phyloP scores from a whole-genome alignment of 2,329 filamentous ascomycete species.

The Aspergillus floridensis region DNA sequence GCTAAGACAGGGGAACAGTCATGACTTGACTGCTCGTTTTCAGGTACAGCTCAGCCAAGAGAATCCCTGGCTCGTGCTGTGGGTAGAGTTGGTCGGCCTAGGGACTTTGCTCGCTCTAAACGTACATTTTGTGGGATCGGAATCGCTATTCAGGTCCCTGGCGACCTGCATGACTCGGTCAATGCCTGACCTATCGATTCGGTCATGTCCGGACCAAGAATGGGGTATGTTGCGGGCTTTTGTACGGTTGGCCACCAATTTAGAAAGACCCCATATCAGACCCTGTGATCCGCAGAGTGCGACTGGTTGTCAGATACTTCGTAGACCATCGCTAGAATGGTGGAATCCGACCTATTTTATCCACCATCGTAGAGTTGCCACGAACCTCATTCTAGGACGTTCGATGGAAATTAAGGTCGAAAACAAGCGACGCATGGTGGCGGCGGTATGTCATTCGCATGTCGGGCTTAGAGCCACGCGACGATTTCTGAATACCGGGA shows the following conservation, averaged over 20 bases:
- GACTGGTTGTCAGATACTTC: too few species aligned
- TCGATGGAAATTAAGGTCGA: neutral
- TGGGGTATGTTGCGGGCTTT: neutral
- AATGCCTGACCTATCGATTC: neutral
- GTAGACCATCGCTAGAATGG: too few species aligned
- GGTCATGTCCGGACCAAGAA: neutral
- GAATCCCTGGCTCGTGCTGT: neutral
- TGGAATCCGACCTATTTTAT: too few species aligned
- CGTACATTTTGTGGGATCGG: neutral
- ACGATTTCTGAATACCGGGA: too few species aligned
- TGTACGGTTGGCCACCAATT: too few species aligned
- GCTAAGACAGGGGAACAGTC: neutral
- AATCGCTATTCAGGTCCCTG: neutral
- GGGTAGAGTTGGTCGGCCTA: neutral
- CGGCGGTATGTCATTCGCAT: neutral
- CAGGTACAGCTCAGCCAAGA: neutral
- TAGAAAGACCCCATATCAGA: too few species aligned
- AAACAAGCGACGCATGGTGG: neutral
- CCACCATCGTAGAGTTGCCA: neutral
- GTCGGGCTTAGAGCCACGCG: neutral
- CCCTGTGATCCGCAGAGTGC: too few species aligned
- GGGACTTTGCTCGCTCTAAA: neutral
- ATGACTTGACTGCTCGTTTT: neutral
- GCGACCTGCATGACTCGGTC: neutral
- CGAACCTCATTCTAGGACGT: neutral